Base-by-base conservation (phyloP, 176 grass and related monocot species). In the Eragrostis nindensis region DNA sequence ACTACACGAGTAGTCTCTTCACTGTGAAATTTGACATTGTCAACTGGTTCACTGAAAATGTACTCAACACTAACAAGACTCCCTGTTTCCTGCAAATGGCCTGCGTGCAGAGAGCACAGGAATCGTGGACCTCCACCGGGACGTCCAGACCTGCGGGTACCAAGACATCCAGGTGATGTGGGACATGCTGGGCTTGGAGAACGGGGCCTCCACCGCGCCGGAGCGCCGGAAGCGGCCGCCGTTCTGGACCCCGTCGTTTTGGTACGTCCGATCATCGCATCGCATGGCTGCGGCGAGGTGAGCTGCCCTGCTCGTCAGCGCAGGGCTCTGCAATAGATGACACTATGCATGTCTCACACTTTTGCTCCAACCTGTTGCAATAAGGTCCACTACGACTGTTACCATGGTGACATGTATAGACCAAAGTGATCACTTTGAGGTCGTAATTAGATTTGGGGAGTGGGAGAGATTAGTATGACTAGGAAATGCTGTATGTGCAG, bases 91-190 rank as follows among this genome's bases (percentile, higher is more conserved):
- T 22, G 21, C 60, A 45, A 42, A 67, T 30, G 40, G 26, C 1
- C 13, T 24, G 59, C 40, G 36, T 24, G 69, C 86, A 97, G 91
- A 78, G 90, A 83, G 82, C 50, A 19, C 54, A 2, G 94, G 94
- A 9, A 89, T 87, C 5, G 85, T 97, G 36, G 87, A 88, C 19
- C 89, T 97, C 5, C 85, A 83, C 45, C 86, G 79, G 45, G 94
- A 97, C 62, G 91, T 97, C 63, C 87, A 97, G 45, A 97, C 87
- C 66, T 97, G 94, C 30, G 89, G 88, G 5, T 97, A 97, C 81
- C 61, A 86, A 47, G 94, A 97, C 68, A 89, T 97, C 43, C 89
- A 92, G 72, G 94, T 97, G 57, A 97, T 97, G 94, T 97, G 94
- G 94, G 90, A 80, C 78, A 97, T 97, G 71, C 61, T 92, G 47